Evolutionary conservation across 345 rosid genomes (phyloP).

Genomic region (Linum usitatissimum): DNA sequence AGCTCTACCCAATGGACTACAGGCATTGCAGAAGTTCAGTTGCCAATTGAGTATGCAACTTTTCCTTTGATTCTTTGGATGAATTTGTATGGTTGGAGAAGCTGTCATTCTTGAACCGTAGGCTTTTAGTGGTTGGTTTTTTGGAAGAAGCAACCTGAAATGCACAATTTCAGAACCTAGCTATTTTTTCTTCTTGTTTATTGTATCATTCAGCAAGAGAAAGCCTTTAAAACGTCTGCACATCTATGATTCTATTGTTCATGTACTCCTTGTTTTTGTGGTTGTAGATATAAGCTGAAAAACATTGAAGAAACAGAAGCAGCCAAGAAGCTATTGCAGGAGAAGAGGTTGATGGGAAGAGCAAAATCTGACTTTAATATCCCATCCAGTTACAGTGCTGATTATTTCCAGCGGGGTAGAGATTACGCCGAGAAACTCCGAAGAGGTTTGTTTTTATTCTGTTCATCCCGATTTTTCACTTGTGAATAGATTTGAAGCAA

Average conservation of each 20-base stretch:
- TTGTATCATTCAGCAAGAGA: not conserved
- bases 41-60: constrained; percentile 71
- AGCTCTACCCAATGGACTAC: constrained; percentile 99
- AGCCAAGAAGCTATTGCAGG: constrained; percentile 93
- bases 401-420: constrained; percentile 83
- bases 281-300: constrained; percentile 68
- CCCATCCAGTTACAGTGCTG: constrained; percentile 94
- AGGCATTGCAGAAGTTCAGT: constrained; percentile 94
- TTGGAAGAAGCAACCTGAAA: not conserved
- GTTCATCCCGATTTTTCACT: not conserved
- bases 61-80: not conserved
- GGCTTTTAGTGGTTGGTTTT: not conserved
- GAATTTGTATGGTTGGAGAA: not conserved
- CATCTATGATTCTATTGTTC: not conserved
- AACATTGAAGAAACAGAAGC: constrained; percentile 99
- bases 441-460: constrained; percentile 43
- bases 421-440: constrained; percentile 93
- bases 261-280: constrained; percentile 10
- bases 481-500: not conserved
- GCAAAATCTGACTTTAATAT: constrained; percentile 63
- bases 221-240: not conserved
- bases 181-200: too few relatives aligned
- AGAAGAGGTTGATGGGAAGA: constrained; percentile 70
- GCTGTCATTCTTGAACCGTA: not conserved
- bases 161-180: too few relatives aligned